Evolutionary conservation across 306 rosid species (phyloP), one percentile per base, ranked within the genome.

Genomic region (Vigna unguiculata): DNA sequence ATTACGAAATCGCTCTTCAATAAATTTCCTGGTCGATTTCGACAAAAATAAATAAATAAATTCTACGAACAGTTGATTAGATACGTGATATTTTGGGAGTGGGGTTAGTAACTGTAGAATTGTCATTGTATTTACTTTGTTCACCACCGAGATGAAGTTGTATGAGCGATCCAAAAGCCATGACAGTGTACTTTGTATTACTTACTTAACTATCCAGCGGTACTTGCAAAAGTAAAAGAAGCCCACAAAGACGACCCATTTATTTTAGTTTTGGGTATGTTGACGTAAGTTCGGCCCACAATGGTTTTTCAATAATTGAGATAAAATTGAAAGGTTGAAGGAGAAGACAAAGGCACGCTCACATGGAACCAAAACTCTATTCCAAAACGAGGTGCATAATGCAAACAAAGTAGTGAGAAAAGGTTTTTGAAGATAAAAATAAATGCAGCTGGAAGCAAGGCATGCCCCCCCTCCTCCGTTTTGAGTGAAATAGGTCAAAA

Each of bases 331-430:
- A 59, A 25, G 16, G 13, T 43, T 6, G 47, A 45, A 0, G 28
- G 46, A 74, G 70, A 60, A 74, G 78, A 60, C 59, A 74, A 74
- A 74, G 3, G 4, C 58, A 59, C 15, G 17, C 4, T 32, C 46
- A 59, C 4, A 59, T 24, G 59, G 4, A 25, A 74, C 58, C 69
- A 74, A 45, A 73, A 74, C 52, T 60, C 32, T 17, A 74, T 24
- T 43, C 58, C 78, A 74, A 59, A 41, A 25, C 77, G 55, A 40
- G 66, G 7, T n/a, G 25, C 28, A 72, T 40, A 9, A 72, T 52
- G 25, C n/a, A n/a, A n/a, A n/a, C n/a, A n/a, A n/a, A n/a, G n/a
- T n/a, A 57, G 30, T 45, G 38, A 75, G 43, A 72, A 10, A 32
- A 4, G 1, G 0, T 45, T 12, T 10, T 7, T 0, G 10, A 5